Conservation (phyloP, 2,329 filamentous ascomycete genomes). For the Fusarium ramigenum region DNA sequence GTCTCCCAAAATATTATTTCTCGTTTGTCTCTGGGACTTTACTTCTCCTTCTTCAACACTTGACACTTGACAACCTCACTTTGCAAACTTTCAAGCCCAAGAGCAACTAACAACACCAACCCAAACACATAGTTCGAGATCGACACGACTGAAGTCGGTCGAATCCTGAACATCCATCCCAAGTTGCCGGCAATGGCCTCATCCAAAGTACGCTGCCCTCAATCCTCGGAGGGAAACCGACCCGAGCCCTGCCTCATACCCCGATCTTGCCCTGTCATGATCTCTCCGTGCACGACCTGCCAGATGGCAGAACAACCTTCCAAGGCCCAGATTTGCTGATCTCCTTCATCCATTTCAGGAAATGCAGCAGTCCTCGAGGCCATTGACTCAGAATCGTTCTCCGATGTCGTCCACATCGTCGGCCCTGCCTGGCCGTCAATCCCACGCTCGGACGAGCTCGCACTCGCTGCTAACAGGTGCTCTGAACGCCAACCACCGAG, state of each 20-base stretch:
- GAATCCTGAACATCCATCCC: conserved; percentile 46
- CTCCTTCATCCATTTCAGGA: conserved; percentile 57
- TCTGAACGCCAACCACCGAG: conserved; percentile 82
- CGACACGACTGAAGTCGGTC: conserved; percentile 47
- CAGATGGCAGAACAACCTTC: conserved; percentile 44
- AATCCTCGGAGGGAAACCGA: conserved; percentile 33
- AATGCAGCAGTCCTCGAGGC: conserved; percentile 72
- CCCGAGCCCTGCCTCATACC: conserved; percentile 26
- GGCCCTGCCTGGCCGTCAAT: conserved; percentile 66
- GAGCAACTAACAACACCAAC: conserved; percentile 35
- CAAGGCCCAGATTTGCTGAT: conserved; percentile 50
- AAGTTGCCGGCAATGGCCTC: conserved; percentile 65
- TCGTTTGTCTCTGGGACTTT: conserved; percentile 45
- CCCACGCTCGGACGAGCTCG: conserved; percentile 79
- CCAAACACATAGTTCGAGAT: conserved; percentile 42
- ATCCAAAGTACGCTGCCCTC: conserved; percentile 63
- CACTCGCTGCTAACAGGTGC: conserved; percentile 82
- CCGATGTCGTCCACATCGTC: conserved; percentile 68
- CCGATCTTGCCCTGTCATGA: conserved; percentile 36
- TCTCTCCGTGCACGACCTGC: conserved; percentile 40
- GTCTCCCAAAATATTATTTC: conserved; percentile 54
- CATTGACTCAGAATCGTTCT: conserved; percentile 70
- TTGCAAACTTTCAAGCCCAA: conserved; percentile 21
- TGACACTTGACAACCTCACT: conserved; percentile 28
- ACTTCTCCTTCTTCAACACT: conserved; percentile 38